Evolutionary conservation across 352 stramenopile species (phyloP).

Genomic region (Blastocystis sp.): DNA sequence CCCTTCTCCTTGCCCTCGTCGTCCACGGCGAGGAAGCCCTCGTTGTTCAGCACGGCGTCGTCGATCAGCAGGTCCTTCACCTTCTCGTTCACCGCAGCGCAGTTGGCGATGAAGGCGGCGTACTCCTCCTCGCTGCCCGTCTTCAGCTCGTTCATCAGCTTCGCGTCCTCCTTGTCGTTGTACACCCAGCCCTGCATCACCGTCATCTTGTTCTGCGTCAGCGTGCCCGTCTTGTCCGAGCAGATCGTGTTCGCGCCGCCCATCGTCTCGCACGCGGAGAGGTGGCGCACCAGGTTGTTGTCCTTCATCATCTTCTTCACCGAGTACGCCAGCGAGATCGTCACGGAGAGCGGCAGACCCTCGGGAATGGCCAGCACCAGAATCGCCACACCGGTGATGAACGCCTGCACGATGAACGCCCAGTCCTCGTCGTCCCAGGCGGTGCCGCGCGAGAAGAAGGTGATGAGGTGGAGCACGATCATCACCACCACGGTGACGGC

Average conservation of each 20-base stretch:
- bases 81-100: not conserved
- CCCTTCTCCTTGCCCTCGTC: slow-evolving; percentile 41
- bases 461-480: not conserved
- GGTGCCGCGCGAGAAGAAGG: not conserved
- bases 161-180: slow-evolving; percentile 78
- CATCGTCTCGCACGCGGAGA: slow-evolving; percentile 88
- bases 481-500: slow-evolving; percentile 31
- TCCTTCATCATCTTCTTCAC: slow-evolving; percentile 81
- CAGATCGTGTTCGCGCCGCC: slow-evolving; percentile 91
- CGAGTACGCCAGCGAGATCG: slow-evolving; percentile 92
- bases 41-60: slow-evolving; percentile 37
- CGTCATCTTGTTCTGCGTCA: slow-evolving; percentile 95
- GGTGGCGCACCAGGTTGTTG: slow-evolving; percentile 84
- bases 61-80: slow-evolving; percentile 37
- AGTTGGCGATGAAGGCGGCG: slow-evolving; percentile 17
- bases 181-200: slow-evolving; percentile 85
- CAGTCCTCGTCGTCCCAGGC: slow-evolving; percentile 7
- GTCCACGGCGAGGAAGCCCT: not conserved
- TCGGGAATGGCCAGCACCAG: slow-evolving; percentile 95
- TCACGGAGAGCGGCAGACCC: slow-evolving; percentile 93
- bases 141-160: slow-evolving; percentile 51
- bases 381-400: slow-evolving; percentile 37
- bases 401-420: not conserved
- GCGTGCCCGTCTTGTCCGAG: slow-evolving; percentile 95
- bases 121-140: slow-evolving; percentile 39